Percentiles rank a stretch among this genome's conserved stretches.
These are phyloP conservation scores for Solioccasus polychromus DNA, from an alignment of 768 basidiomycete species.

Conservation along the genomic window DNA sequence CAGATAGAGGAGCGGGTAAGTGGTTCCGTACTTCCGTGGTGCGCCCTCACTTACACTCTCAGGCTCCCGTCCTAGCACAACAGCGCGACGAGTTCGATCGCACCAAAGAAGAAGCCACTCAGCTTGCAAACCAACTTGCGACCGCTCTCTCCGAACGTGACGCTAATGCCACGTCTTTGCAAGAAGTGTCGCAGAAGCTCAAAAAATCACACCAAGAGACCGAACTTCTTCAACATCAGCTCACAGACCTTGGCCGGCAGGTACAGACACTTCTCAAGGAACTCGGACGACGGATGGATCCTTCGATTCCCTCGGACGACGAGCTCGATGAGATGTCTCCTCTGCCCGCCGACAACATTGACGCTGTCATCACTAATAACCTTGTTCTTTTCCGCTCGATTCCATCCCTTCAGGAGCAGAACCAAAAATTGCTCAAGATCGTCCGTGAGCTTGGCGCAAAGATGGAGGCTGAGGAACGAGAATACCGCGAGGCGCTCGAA, in stretches of 20 bases:
- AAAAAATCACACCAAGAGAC: conserved; percentile 57
- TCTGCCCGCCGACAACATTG: conserved; percentile 53
- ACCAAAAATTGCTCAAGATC: conserved; percentile 82
- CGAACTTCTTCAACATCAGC: conserved; percentile 67
- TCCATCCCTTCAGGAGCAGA: conserved; percentile 82
- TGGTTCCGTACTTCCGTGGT: not conserved
- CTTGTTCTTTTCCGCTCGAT: conserved; percentile 85
- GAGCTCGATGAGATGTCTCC: conserved; percentile 49
- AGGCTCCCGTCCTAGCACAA: conserved; percentile 90
- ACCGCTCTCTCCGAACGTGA: conserved; percentile 77
- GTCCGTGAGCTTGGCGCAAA: conserved; percentile 78
- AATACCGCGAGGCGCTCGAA: conserved; percentile 67
- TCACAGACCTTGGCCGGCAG: conserved; percentile 82
- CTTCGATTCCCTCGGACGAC: conserved; percentile 72
- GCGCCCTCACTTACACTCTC: not conserved
- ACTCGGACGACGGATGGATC: conserved; percentile 78
- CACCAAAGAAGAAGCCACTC: conserved; percentile 71
- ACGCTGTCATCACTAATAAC: conserved; percentile 82
- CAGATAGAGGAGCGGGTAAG: conserved; percentile 87
- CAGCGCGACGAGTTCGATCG: conserved; percentile 89
- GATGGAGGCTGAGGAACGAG: conserved; percentile 83
- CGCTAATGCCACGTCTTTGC: conserved; percentile 47
- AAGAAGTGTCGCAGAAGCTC: conserved; percentile 63
- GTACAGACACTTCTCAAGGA: conserved; percentile 77
- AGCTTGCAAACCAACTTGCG: conserved; percentile 78